Percentiles rank a stretch among this genome's conserved stretches.
phyloP scores from a whole-genome alignment of 495 filamentous ascomycete species.

The Penicillium roqueforti region DNA sequence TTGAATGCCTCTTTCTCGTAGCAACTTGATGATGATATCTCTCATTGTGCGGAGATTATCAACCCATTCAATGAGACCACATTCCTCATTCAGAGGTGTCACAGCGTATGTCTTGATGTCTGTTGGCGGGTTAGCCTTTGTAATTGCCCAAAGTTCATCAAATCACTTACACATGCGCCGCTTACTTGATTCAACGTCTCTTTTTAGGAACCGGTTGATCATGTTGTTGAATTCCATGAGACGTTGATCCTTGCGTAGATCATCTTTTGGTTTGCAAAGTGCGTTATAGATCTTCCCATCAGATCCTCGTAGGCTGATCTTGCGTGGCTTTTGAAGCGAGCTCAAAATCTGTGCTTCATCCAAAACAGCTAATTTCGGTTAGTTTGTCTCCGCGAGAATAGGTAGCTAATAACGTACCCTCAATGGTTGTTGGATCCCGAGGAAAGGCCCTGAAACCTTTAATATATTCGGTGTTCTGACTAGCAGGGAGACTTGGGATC shows the following conservation, averaged over 20 bases:
- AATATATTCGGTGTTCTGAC: constrained; percentile 61
- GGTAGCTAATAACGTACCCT: constrained; percentile 30
- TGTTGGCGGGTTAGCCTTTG: constrained; percentile 29
- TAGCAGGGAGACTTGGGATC: constrained; percentile 73
- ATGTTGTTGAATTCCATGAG: constrained; percentile 99
- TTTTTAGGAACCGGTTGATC: constrained; percentile 90
- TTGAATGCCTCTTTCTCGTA: constrained; percentile 63
- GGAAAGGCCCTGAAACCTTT: constrained; percentile 81
- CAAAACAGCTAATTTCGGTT: constrained; percentile 54
- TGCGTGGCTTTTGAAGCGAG: constrained; percentile 88
- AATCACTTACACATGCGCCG: constrained; percentile 60
- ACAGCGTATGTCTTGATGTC: constrained; percentile 97
- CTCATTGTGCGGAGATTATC: constrained; percentile 89
- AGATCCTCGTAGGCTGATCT: constrained; percentile 80
- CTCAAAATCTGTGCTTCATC: constrained; percentile 87
- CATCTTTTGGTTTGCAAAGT: constrained; percentile 96
- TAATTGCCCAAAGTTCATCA: neutral
- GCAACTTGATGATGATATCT: constrained; percentile 78
- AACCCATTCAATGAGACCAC: constrained; percentile 98
- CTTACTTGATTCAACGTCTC: constrained; percentile 83
- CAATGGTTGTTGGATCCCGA: constrained; percentile 56
- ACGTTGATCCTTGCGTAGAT: constrained; percentile 92
- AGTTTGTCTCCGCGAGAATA: constrained; percentile 33
- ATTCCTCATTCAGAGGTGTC: constrained; percentile 95
- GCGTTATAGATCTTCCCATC: constrained; percentile 85